Conservation (phyloP, 2,329 filamentous ascomycete genomes). For the Colletotrichum siamense region DNA sequence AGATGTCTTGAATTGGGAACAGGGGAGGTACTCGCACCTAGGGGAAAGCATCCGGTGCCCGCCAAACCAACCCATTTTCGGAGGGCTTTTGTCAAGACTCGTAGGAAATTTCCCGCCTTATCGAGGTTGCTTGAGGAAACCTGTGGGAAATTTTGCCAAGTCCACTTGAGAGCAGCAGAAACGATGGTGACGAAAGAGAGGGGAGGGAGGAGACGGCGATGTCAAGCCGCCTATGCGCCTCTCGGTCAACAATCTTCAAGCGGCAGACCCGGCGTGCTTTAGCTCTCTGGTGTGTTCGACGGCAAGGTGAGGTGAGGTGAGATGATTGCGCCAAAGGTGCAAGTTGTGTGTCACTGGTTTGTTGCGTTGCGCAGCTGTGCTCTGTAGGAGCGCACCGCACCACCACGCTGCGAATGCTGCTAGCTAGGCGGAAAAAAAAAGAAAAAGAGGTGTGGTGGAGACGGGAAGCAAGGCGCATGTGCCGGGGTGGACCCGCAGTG, state of each 20-base stretch:
- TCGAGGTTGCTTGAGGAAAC: background rate
- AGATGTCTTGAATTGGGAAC: conserved; percentile 2
- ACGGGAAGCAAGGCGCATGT: conserved; percentile 2
- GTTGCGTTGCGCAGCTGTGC: background rate
- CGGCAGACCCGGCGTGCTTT: conserved; percentile 6
- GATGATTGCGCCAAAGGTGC: background rate
- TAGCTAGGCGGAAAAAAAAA: background rate
- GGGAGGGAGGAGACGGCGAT: background rate
- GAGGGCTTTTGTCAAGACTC: background rate
- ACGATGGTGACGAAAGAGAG: background rate
- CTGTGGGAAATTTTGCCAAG: background rate
- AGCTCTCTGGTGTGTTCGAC: background rate
- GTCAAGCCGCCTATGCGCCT: conserved; percentile 4
- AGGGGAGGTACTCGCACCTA: background rate
- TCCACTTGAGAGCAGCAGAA: background rate
- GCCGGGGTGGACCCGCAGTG: conserved; percentile 1
- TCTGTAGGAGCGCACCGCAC: background rate
- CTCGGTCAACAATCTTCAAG: conserved; percentile 10
- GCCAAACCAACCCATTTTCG: background rate
- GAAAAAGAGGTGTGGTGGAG: background rate
- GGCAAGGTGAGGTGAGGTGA: background rate
- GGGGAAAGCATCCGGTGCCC: background rate
- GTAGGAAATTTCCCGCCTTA: background rate
- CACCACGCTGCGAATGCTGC: background rate
- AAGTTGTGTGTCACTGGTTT: background rate